These are phyloP conservation scores for Wickerhamomyces kurtzmanii DNA, from an alignment of 805 yeast species.

Conservation along the genomic window DNA sequence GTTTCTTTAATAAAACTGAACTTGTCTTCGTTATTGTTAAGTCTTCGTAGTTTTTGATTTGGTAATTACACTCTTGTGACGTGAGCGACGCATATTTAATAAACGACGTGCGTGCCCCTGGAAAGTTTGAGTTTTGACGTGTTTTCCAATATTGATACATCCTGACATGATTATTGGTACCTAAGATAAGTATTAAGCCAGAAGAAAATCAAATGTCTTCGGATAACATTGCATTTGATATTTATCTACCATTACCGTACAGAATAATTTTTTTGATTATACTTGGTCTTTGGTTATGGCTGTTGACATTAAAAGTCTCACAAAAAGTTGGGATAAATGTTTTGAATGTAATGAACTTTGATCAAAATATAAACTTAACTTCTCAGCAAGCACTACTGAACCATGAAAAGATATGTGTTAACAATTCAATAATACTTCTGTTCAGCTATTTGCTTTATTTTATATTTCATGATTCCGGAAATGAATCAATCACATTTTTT, in stretches of 20 bases:
- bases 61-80: no score
- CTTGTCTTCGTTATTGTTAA: no score
- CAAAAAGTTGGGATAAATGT: constrained; percentile 1
- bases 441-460: constrained; percentile 19
- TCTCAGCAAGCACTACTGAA: constrained; percentile 11
- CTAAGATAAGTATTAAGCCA: no score
- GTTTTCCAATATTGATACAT: no score
- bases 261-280: constrained; percentile 4
- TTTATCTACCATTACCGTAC: constrained; percentile 6
- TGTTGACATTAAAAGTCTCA: constrained; percentile 1
- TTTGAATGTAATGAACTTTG: constrained; percentile 1
- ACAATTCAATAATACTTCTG: constrained; percentile 15
- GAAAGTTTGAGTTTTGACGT: no score
- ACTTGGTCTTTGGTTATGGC: constrained; percentile 7
- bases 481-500: constrained; percentile 16
- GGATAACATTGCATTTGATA: no score
- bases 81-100: no score
- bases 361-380: constrained; percentile 6
- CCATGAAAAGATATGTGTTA: constrained; percentile 12
- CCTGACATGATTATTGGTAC: no score
- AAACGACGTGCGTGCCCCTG: no score
- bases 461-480: constrained; percentile 11
- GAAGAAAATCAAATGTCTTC: no score
- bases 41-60: no score
- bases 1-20: no score